phyloP scores from a whole-genome alignment of 129 eudicot genomes.

The Glebionis coronaria region DNA sequence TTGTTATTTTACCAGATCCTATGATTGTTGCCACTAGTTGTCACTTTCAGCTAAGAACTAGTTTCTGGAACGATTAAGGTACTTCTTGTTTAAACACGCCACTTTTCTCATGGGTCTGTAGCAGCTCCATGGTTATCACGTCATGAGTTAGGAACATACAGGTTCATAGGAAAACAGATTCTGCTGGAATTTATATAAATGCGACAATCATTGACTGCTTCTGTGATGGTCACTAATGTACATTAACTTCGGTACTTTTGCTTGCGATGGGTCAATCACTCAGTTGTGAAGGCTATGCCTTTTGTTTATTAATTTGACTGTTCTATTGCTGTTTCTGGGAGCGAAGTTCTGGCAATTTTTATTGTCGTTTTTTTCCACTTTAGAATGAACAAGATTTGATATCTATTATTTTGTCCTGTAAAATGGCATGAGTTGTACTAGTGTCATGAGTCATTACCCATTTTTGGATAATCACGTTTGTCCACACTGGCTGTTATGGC shows the following conservation, averaged over 20 bases:
- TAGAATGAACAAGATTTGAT: neutral
- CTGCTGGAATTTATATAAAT: neutral
- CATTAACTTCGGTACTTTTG: neutral
- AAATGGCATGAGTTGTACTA: conserved; percentile 5
- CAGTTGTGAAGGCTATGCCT: neutral
- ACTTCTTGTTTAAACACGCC: conserved; percentile 9
- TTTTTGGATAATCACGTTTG: neutral
- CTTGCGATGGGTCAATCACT: neutral
- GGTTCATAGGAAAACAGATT: conserved; percentile 1
- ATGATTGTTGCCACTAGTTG: conserved; percentile 8
- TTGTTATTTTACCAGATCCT: neutral
- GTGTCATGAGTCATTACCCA: neutral
- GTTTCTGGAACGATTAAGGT: neutral
- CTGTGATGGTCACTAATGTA: neutral
- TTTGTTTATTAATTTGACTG: neutral
- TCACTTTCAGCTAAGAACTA: neutral
- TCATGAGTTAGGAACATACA: neutral
- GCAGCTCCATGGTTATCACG: conserved; percentile 5
- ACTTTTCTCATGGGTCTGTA: neutral
- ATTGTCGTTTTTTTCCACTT: neutral
- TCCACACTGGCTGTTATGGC: conserved; percentile 9
- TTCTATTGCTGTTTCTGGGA: neutral
- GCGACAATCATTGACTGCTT: neutral
- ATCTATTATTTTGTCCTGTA: neutral
- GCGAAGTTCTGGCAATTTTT: neutral